Base-by-base conservation (phyloP, 306 rosid species). In the Geum urbanum region DNA sequence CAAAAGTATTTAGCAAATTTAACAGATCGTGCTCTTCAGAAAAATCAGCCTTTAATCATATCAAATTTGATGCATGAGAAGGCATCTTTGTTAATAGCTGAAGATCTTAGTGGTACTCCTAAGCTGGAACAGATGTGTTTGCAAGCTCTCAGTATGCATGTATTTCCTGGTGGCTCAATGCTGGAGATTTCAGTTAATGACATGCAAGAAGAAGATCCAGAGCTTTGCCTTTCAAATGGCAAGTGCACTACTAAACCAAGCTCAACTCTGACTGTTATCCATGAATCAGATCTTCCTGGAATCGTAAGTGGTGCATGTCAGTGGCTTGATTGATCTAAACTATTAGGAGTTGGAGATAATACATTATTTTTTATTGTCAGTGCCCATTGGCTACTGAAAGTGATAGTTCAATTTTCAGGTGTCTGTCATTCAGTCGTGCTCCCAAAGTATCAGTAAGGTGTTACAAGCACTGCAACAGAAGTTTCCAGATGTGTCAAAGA, bases 1-100 rank as follows among this genome's bases (percentile, higher is more conserved):
- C 95, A 91, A 81, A 91, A 91, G 74, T 79, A 79, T 80, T 71
- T 95, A 27, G 75, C 79, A 84, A 88, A 73, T 73, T 78, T 90
- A 86, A 90, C 97, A 55, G 91, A 87, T 55, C 88, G 83, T 6
- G 95, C 99, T 81, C 95, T 95, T 19, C 83, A 91, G 67, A 95
- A 83, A 84, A 89, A 84, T 73, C 94, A 95, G 54, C 92, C 97
- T 46, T 78, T 95, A 78, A 57, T 95, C 57, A 75, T 94, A 75
- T 35, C 81, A 52, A 91, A 91, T 84, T 81, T 94, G 60, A 75
- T 70, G 85, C 91, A 80, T 54, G 88, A 84, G 80, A 87, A 87
- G 68, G 80, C 76, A 61, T 69, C 69, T 72, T 74, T 82, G 66
- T 64, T 81, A 75, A 49, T 49, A 40, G 85, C 69, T 69, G 83